Evolutionary conservation across 2,329 filamentous ascomycete species (phyloP).

Genomic region (Penicillium vulpinum): DNA sequence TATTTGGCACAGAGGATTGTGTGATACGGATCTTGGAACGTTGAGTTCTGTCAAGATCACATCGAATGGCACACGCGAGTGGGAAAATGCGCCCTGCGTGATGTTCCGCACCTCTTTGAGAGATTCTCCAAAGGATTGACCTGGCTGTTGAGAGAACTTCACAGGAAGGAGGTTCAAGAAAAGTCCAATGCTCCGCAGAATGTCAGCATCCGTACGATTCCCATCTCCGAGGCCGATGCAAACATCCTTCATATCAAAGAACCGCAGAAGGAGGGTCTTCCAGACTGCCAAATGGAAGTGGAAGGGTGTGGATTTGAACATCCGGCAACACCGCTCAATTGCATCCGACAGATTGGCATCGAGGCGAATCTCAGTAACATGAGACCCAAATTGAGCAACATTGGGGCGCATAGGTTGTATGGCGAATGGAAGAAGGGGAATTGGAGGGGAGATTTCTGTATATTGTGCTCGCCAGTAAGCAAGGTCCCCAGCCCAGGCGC

Average conservation of each 20-base stretch:
- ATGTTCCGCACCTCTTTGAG: slow-evolving; percentile 28
- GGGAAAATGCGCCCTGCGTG: slow-evolving; percentile 39
- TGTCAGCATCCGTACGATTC: slow-evolving; percentile 36
- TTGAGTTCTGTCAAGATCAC: slow-evolving; percentile 48
- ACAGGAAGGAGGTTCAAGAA: slow-evolving; percentile 54
- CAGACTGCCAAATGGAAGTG: slow-evolving; percentile 51
- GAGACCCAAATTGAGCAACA: slow-evolving; percentile 12
- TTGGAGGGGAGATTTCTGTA: neutral
- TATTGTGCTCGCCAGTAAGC: slow-evolving; percentile 21
- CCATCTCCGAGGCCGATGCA: slow-evolving; percentile 53
- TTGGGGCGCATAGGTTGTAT: slow-evolving; percentile 7
- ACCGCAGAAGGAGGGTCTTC: slow-evolving; percentile 39
- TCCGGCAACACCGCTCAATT: slow-evolving; percentile 19
- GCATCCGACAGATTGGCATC: slow-evolving; percentile 1
- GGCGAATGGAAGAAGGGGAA: slow-evolving; percentile 22
- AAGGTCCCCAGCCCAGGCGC: slow-evolving; percentile 28
- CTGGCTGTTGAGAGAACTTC: slow-evolving; percentile 31
- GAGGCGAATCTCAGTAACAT: slow-evolving; percentile 10
- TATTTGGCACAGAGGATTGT: slow-evolving; percentile 54
- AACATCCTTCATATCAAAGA: slow-evolving; percentile 41
- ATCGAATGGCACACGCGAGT: slow-evolving; percentile 53
- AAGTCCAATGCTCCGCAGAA: slow-evolving; percentile 45
- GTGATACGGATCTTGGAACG: slow-evolving; percentile 39
- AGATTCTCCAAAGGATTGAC: slow-evolving; percentile 32
- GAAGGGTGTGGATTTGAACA: slow-evolving; percentile 42